These are phyloP conservation scores for Aspergillus sp. DNA, from an alignment of 2,329 filamentous ascomycete species.

Conservation along the genomic window DNA sequence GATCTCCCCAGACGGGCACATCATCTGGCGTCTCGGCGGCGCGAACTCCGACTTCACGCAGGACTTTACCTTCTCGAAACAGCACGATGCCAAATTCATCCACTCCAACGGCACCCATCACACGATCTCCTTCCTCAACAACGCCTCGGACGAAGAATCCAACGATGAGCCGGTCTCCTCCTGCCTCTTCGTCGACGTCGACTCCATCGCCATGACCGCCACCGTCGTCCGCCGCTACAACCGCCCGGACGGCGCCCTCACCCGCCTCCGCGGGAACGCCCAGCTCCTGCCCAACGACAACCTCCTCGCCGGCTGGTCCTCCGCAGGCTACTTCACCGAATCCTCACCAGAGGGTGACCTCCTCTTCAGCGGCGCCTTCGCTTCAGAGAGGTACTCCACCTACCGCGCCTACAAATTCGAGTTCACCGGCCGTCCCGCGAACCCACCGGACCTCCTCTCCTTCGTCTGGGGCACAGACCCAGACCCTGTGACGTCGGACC, in stretches of 20 bases:
- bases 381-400: too few species aligned
- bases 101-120: conserved; percentile 29
- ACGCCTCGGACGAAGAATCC: conserved; percentile 31
- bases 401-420: too few species aligned
- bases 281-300: conserved; percentile 38
- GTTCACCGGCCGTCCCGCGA: too few species aligned
- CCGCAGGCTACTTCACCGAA: too few species aligned
- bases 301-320: conserved; percentile 33
- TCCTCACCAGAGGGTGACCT: too few species aligned
- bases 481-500: too few species aligned
- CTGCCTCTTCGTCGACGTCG: conserved; percentile 29
- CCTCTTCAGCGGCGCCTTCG: too few species aligned
- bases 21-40: too few species aligned
- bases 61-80: conserved; percentile 36
- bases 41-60: conserved; percentile 4
- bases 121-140: conserved; percentile 36
- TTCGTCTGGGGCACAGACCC: too few species aligned
- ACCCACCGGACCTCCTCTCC: too few species aligned
- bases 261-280: conserved; percentile 35
- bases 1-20: conserved; percentile 21
- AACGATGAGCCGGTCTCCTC: conserved; percentile 29
- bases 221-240: conserved; percentile 26
- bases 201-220: conserved; percentile 29
- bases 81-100: conserved; percentile 39
- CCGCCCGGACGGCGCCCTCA: conserved; percentile 33